Evolutionary conservation across 1,284 basidiomycete species (phyloP), one percentile per base, ranked within the genome.

Genomic region (Ustilago shanxiensis): DNA sequence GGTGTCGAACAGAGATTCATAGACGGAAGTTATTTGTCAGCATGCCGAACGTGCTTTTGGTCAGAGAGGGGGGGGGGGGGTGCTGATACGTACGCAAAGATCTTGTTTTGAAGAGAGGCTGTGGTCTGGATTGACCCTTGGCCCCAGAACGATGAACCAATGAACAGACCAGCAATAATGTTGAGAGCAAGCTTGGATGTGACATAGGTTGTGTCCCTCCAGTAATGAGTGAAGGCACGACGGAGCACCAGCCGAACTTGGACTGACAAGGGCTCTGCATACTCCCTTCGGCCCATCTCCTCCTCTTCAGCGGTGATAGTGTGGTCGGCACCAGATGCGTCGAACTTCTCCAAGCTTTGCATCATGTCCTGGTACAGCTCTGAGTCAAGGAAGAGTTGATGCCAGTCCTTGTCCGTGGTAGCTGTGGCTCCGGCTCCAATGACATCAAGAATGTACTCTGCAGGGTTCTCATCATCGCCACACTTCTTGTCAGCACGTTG

Each of bases 71-170:
- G n/a, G n/a, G n/a, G n/a, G n/a, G n/a, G n/a, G n/a, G n/a, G n/a
- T n/a, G n/a, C n/a, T n/a, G n/a, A 18, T 20, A 41, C 39, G 6
- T 41, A 41, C 39, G 86, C 83, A 83, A 95, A 95, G 47, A 95
- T 89, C 86, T 94, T 93, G 86, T 93, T 93, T 85, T 94, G 93
- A 29, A 83, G 75, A 18, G 73, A 76, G 11, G 77, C 78, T 8
- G 59, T 57, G 6, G 76, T 73, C 16, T 61, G 28, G 7, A 63
- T 66, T 2, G 60, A 14, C 3, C 82, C 82, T 47, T 83, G 82
- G 14, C 59, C 62, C 73, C 71, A 83, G 81, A 83, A 83, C 37
- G 72, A 76, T 18, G 77, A 80, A 13, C 90, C 91, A 60, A 91
- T 90, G 77, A 93, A 90, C 0, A 93, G 87, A 10, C 90, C 86